Evolutionary conservation across 176 grass and related monocot genomes (phyloP), one percentile per base, ranked within the genome.

Genomic region (Raddia distichophylla): DNA sequence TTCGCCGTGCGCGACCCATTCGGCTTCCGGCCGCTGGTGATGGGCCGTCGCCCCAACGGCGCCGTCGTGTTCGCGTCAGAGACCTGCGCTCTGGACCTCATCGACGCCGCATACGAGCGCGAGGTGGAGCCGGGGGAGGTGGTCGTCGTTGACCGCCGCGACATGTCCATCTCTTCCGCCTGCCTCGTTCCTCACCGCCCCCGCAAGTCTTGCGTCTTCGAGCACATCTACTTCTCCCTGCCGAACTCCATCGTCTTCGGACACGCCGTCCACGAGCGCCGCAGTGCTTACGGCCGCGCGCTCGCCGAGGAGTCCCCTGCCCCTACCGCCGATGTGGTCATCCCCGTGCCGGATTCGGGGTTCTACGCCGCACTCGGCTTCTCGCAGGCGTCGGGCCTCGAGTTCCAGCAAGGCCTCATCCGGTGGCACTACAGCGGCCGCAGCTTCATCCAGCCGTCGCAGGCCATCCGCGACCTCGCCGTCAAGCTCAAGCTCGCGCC

Each of bases 361-460:
- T 96, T 99, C 87, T 99, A 88, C 75, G 91, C 97, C 0, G 97
- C 97, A 6, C 87, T 95, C 9, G 97, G 97, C 42, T 99, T 90
- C 65, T 77, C 97, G 1, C 84, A 78, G 80, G 79, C 76, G 2
- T 90, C 97, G 6, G 85, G 89, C 52, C 86, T 99, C 48, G 82
- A 92, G 56, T 99, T 99, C 91, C 86, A 91, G 83, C 97, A 99
- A 85, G 97, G 97, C 4, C 91, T 99, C 17, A 88, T 99, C 32
- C 80, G 97, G 61, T 99, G 89, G 64, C 97, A 96, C 65, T 99
- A 99, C 84, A 92, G 90, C 16, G 93, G 93, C 53, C 90, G 97
- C 79, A 93, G 91, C 59, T 99, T 99, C 80, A 99, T 99, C 69
- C 93, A 91, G 89, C 97, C 97, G 7, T 77, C 89, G 57, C 93